Base-by-base conservation (phyloP, 805 yeast genomes). In the Candida manassasensis region DNA sequence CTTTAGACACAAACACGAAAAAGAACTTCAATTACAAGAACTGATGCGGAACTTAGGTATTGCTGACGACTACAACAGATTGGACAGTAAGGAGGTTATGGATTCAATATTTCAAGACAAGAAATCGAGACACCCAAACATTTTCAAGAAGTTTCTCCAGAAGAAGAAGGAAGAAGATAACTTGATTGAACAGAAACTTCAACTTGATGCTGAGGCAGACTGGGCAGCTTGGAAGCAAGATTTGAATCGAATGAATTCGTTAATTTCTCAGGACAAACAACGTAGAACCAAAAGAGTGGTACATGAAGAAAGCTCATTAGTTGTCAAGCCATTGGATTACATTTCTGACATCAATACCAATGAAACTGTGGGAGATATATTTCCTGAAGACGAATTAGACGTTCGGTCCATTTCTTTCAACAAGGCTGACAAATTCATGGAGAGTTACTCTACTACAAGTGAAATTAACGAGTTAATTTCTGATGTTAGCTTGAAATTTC, bases 171-270 rank as follows among this genome's bases (percentile, higher is more conserved):
- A 51, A 14, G 47, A 41, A 15, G 38, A 44, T 10, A 52, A 58
- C 28, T 47, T 49, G 12, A 53, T 65, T 36, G 71, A 65, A 42
- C 57, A 56, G 35, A 56, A 57, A 31, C 47, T 63, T 21, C 57
- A 49, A 34, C 43, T 43, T 11, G 57, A 47, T 11, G 59, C 56
- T 15, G 61, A 58, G n/a, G 52, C 57, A 21, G 63, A 61, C 39
- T 58, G 63, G 75, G 58, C 57, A 15, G 53, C 54, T 18, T 59
- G 58, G 59, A 70, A 55, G 50, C 65, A 76, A 31, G 89, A 80
- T 45, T 57, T 88, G 35, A 76, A 82, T 53, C 71, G 97, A 47
- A 78, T 88, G 37, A 79, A 78, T 43, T 74, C 94, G 0, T 59
- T 86, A 16, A 74, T 83, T 2, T 63, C 76, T 4, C 71, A 70